phyloP scores from a whole-genome alignment of 148 eudicot genomes.

The Bassia scoparia region DNA sequence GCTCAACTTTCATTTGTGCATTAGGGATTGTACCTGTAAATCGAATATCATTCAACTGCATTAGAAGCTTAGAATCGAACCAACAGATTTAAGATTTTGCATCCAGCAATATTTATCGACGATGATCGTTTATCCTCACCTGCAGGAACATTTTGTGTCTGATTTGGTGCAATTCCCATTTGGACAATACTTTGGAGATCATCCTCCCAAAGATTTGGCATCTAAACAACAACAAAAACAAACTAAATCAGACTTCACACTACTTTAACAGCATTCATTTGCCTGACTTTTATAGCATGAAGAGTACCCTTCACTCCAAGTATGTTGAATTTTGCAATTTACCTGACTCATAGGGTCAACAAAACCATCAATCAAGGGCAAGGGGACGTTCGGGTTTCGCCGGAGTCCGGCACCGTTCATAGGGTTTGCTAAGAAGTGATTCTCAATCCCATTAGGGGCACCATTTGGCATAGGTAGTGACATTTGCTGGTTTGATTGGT shows the following conservation, averaged over 20 bases:
- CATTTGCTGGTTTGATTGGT: constrained; percentile 36
- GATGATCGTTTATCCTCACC: constrained; percentile 32
- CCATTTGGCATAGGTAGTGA: constrained; percentile 22
- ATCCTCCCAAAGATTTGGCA: constrained; percentile 59
- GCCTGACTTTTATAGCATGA: too few species aligned
- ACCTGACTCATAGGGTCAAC: constrained; percentile 55
- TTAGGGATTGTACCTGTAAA: constrained; percentile 47
- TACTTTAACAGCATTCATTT: background rate
- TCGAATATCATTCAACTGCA: background rate
- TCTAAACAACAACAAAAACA: constrained; percentile 26
- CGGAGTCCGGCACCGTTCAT: constrained; percentile 25
- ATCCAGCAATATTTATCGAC: background rate
- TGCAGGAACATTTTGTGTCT: constrained; percentile 37
- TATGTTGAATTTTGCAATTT: background rate
- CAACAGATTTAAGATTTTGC: background rate
- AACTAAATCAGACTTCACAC: background rate
- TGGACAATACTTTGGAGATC: constrained; percentile 83
- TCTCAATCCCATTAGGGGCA: constrained; percentile 40
- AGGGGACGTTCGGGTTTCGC: constrained; percentile 28
- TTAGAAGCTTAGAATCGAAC: constrained; percentile 2
- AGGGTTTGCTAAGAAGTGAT: constrained; percentile 25
- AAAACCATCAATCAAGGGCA: constrained; percentile 46
- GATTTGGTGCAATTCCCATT: constrained; percentile 54
- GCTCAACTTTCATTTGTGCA: constrained; percentile 64
- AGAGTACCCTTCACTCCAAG: too few species aligned